Percentiles rank a stretch among this genome's conserved stretches.
Conservation (phyloP, 257 asterid genomes). For the Ehretia macrophylla region DNA sequence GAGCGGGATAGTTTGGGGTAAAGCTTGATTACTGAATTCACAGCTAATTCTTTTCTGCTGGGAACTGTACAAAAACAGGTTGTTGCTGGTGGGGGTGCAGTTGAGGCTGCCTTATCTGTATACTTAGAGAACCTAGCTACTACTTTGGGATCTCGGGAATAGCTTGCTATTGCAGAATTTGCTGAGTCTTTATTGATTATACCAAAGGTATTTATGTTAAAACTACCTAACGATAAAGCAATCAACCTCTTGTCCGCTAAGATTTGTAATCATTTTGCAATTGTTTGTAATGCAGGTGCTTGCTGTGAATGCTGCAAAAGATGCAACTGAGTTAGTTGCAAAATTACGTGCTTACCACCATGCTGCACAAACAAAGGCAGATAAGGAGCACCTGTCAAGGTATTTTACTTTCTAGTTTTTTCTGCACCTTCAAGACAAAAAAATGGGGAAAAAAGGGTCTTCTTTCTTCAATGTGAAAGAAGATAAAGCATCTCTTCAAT, state of each 20-base stretch:
- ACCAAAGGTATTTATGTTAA: conserved; percentile 64
- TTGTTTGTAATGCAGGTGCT: conserved; percentile 56
- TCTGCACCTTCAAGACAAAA: neutral
- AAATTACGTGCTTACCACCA: conserved; percentile 86
- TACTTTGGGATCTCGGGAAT: conserved; percentile 95
- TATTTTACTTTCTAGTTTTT: conserved; percentile 12
- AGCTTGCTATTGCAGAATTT: conserved; percentile 92
- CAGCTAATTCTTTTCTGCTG: too few species aligned
- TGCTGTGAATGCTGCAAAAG: conserved; percentile 98
- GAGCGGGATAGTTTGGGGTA: too few species aligned
- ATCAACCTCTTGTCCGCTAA: neutral
- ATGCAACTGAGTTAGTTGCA: conserved; percentile 92
- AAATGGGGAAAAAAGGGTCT: too few species aligned
- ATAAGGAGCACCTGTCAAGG: conserved; percentile 89
- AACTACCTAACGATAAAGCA: neutral
- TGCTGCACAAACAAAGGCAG: conserved; percentile 91
- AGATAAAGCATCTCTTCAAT: too few species aligned
- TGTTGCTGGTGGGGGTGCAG: conserved; percentile 99
- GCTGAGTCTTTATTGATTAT: conserved; percentile 86
- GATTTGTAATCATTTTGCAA: neutral
- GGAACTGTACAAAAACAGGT: conserved; percentile 40
- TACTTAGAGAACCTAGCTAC: conserved; percentile 88
- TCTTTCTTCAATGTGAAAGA: too few species aligned
- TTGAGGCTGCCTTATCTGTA: conserved; percentile 88
- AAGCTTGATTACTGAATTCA: too few species aligned